Base-by-base conservation (phyloP, 2,329 filamentous ascomycete genomes). In the Lachnellula willkommii region DNA sequence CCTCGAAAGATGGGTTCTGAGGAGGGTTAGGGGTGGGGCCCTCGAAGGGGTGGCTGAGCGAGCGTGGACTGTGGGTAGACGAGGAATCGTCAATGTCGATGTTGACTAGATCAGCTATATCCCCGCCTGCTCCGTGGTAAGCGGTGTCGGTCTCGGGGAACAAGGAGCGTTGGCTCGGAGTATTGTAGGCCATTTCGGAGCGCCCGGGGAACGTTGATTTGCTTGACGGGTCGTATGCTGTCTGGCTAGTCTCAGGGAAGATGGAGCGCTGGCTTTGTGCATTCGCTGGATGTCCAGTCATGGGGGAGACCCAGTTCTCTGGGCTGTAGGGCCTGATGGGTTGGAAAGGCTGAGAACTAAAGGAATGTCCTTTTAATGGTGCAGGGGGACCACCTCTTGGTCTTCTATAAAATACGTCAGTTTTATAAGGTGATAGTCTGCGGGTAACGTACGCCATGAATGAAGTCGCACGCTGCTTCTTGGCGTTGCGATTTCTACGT, bases 381-480 rank as follows among this genome's bases (percentile, higher is more conserved):
- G 55, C 52, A 20, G 57, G 50, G 26, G 53, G 49, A 39, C 40
- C 52, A 20, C 47, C 43, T 32, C 49, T 35, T 17, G 24, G 9
- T 6, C 14, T 28, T 15, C 54, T 58, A 26, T 28, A 17, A 37
- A 20, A 53, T 15, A 20, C 42, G 42, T 58, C 42, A 55, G 39
- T 17, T 37, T 9, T 4, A 37, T 11, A 35, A 8, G 3, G 42
- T 37, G 8, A 17, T 17, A 6, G 9, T 35, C 43, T 22, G 32
- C 20, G n/a, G 22, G 40, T 42, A 28, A 52, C 52, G 43, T 57
- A 61, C 59, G 52, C 47, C 22, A 62, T 55, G 49, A 61, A 62
- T 26, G 57, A 55, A 5, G 53, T 54, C 11, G 50, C 55, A 45
- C 54, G 47, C 22, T 43, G 43, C 26, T 45, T 17, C 12, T 60